Base-by-base conservation (phyloP, 306 rosid species). In the Dalbergia cochinchinensis region DNA sequence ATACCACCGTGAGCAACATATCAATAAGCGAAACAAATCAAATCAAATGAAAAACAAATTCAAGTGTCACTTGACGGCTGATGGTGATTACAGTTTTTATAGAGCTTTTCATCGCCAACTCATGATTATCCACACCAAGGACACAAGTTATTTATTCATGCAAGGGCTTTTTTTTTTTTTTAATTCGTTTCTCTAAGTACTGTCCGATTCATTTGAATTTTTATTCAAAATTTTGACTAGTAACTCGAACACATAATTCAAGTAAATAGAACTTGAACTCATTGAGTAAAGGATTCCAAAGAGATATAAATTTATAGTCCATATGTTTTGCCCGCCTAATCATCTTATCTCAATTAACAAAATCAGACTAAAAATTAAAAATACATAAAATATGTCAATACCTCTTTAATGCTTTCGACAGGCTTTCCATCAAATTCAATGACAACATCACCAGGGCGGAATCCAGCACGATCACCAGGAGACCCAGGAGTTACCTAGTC, bases 401-500 rank as follows among this genome's bases (percentile, higher is more conserved):
- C 99, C 99, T 95, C 93, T 8, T 84, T 78, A 62, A 89, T 83
- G 81, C 84, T 88, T 83, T 53, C 86, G 33, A 93, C 97, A 15
- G 97, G 85, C 31, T 90, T 88, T 63, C 96, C 96, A 82, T 95
- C 97, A 79, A 95, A 89, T 71, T 91, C 87, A 77, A 93, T 41
- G 45, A 95, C 97, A 31, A 95, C 85, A 73, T 93, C 99, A 1
- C 97, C 97, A 0, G 98, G 94, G 60, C 59, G 81, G 62, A 93
- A 91, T 20, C 96, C 97, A 69, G 97, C 97, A 53, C 88, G 92
- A 66, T 89, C 90, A 74, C 89, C 98, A 22, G 98, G 98, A 18
- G 96, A 95, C 13, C 92, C 90, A 0, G 99, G 98, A 78, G 94
- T 93, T 80, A 93, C 96, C 98, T 95, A 78, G 68, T 61, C 53